Base-by-base conservation (phyloP, 768 basidiomycete species). In the Lepiota venenata region DNA sequence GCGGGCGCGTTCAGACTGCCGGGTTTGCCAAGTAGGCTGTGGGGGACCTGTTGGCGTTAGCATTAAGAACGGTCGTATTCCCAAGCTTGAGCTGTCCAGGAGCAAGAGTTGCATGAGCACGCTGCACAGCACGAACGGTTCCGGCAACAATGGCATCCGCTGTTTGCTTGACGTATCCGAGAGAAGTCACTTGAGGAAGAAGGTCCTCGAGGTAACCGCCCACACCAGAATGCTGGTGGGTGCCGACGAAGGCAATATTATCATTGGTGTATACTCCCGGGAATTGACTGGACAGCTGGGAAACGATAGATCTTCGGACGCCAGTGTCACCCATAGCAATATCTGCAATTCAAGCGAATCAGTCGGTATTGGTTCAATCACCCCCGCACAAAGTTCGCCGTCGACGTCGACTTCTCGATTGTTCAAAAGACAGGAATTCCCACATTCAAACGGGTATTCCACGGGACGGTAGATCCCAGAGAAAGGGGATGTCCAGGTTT, bases 301-400 rank as follows among this genome's bases (percentile, higher is more conserved):
- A 64, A 25, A 91, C 77, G 59, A 92, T 83, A 12, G 81, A 79
- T 22, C 87, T 82, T 29, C 88, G 84, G 36, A 89, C 71, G 21
- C 88, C 89, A 2, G 80, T 82, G 67, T 91, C 90, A 10, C 89
- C 89, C 85, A 91, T 89, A 39, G 83, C 87, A 47, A 90, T 88
- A 64, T 92, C 89, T 84, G 52, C 0, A 40, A 50, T 35, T 44
- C 18, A 32, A 21, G 44, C 22, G 36, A 27, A 50, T 37, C 36
- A 47, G 51, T 29, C 32, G 27, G 12, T 39, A 39, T n/a, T 55
- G 21, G 11, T 4, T 22, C 36, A 25, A 42, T 29, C 20, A 20
- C 18, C 29, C 41, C 35, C 51, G 39, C 46, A 18, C 18, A 42
- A 35, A 38, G 16, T n/a, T 42, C 41, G 21, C 15, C 7, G 14